These are phyloP conservation scores for Hyaloscypha hepaticicola DNA, from an alignment of 495 filamentous ascomycete genomes.

Conservation along the genomic window DNA sequence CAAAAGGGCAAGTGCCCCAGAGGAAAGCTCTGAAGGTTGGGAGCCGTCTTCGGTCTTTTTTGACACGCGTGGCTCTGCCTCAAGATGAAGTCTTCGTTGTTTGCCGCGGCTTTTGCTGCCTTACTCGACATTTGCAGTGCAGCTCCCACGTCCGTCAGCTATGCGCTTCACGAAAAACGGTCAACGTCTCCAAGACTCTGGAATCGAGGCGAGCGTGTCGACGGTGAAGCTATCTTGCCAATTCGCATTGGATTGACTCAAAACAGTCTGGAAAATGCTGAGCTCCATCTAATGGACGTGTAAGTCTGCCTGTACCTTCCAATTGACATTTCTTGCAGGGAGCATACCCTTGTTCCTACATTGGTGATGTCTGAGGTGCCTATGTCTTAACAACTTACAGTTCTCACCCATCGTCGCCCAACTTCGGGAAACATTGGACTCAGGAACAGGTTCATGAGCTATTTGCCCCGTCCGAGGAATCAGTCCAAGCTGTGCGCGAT, in stretches of 20 bases:
- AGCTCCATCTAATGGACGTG: slow-evolving; percentile 53
- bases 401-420: slow-evolving; percentile 24
- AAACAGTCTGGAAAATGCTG: slow-evolving; percentile 46
- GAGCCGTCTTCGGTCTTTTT: neutral
- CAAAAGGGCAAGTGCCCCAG: neutral
- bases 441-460: slow-evolving; percentile 24
- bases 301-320: slow-evolving; percentile 28
- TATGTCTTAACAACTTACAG: neutral
- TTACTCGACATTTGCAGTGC: neutral
- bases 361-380: neutral
- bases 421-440: slow-evolving; percentile 31
- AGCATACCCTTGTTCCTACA: slow-evolving; percentile 14
- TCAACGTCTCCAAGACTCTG: slow-evolving; percentile 2
- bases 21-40: neutral
- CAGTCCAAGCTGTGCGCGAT: slow-evolving; percentile 21
- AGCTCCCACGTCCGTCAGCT: slow-evolving; percentile 4
- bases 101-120: neutral
- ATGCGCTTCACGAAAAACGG: slow-evolving; percentile 20
- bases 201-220: slow-evolving; percentile 9
- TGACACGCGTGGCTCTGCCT: neutral
- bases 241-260: slow-evolving; percentile 53
- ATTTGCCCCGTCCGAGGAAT: slow-evolving; percentile 28
- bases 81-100: slow-evolving; percentile 1
- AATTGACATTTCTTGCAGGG: slow-evolving; percentile 45
- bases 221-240: slow-evolving; percentile 35